Percentiles rank a stretch among this genome's conserved stretches.
Conservation (phyloP, 768 basidiomycete genomes). For the Macrolepiota dolichaula region DNA sequence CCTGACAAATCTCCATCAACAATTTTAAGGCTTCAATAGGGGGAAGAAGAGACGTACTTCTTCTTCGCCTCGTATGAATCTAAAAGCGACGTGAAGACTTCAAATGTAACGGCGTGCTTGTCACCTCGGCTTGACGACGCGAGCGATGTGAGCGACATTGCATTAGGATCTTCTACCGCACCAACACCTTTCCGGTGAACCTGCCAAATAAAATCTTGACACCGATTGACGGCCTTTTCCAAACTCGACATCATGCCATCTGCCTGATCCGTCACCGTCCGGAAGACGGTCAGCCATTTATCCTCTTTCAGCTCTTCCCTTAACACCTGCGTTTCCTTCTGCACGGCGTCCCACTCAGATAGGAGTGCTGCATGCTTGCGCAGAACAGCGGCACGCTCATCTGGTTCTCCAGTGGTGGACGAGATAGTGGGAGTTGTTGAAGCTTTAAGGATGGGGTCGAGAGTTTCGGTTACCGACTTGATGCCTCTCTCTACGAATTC, state of each 20-base stretch:
- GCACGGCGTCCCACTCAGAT: slow-evolving; percentile 78
- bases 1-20: slow-evolving; percentile 34
- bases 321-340: slow-evolving; percentile 75
- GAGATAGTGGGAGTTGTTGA: slow-evolving; percentile 44
- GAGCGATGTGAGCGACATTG: slow-evolving; percentile 22
- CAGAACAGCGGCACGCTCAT: slow-evolving; percentile 49
- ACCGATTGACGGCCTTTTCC: slow-evolving; percentile 89
- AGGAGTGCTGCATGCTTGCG: slow-evolving; percentile 73
- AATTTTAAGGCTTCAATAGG: not conserved
- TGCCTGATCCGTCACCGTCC: slow-evolving; percentile 91
- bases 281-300: slow-evolving; percentile 94
- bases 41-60: slow-evolving; percentile 48
- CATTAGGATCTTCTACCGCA: slow-evolving; percentile 29
- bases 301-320: slow-evolving; percentile 95
- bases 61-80: slow-evolving; percentile 87
- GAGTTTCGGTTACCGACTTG: slow-evolving; percentile 60
- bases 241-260: slow-evolving; percentile 97
- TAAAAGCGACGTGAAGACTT: slow-evolving; percentile 62
- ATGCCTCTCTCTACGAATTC: slow-evolving; percentile 72
- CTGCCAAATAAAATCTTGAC: slow-evolving; percentile 89
- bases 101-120: slow-evolving; percentile 49
- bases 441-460: slow-evolving; percentile 55
- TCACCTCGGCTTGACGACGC: slow-evolving; percentile 47
- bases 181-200: slow-evolving; percentile 57
- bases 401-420: slow-evolving; percentile 30